These are phyloP conservation scores for Thelephora terrestris DNA, from an alignment of 1,284 basidiomycete species.

Conservation along the genomic window DNA sequence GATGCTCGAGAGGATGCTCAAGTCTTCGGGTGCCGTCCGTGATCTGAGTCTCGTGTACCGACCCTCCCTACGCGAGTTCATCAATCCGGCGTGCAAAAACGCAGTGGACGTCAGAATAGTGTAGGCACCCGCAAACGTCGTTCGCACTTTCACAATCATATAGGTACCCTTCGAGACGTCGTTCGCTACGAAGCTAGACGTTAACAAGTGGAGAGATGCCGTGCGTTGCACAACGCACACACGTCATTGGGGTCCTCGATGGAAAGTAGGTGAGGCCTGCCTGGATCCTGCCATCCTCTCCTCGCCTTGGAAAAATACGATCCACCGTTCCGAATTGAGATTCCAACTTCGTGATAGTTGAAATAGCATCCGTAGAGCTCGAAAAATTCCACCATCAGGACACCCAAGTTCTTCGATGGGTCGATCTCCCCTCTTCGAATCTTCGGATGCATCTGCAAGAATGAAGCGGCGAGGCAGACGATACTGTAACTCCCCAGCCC, in stretches of 20 bases:
- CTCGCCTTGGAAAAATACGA: constrained; percentile 74
- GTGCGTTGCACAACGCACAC: constrained; percentile 40
- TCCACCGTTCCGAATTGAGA: constrained; percentile 80
- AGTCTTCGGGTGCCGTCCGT: constrained; percentile 44
- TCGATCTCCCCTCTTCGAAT: constrained; percentile 84
- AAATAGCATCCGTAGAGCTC: constrained; percentile 92
- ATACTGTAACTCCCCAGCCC: constrained; percentile 93
- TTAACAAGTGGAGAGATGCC: constrained; percentile 3
- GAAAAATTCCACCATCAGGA: constrained; percentile 92
- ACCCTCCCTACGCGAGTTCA: constrained; percentile 42
- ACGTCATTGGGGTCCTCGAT: constrained; percentile 95
- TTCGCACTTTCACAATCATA: constrained; percentile 73
- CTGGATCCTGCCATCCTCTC: constrained; percentile 69
- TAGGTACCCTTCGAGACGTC: constrained; percentile 90
- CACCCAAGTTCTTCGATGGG: constrained; percentile 80
- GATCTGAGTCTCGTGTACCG: constrained; percentile 35
- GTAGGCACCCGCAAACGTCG: constrained; percentile 80
- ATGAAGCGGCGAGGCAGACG: constrained; percentile 87
- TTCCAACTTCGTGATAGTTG: constrained; percentile 87
- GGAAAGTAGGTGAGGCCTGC: constrained; percentile 56
- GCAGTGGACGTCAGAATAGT: constrained; percentile 70
- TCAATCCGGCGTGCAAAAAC: constrained; percentile 46
- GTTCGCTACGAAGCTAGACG: constrained; percentile 48
- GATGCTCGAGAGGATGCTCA: constrained; percentile 75
- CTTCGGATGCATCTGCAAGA: constrained; percentile 96